These are phyloP conservation scores for Chrysoporthe deuterocubensis DNA, from an alignment of 2,329 filamentous ascomycete species.

Conservation along the genomic window DNA sequence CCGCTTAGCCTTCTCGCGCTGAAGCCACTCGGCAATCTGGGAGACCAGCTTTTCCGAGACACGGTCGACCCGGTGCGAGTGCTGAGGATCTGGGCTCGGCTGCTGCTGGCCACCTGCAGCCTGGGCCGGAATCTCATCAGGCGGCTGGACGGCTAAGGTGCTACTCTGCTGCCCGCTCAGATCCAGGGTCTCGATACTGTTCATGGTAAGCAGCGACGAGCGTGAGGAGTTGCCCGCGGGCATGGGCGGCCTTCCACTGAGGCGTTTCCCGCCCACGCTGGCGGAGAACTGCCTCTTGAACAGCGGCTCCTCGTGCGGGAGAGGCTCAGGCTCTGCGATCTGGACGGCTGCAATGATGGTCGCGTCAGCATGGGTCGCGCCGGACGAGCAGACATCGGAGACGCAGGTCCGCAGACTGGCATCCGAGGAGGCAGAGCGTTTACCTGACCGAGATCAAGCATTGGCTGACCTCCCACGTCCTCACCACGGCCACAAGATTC, in stretches of 20 bases:
- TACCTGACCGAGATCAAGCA: conserved; percentile 2
- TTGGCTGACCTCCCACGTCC: conserved; percentile 2
- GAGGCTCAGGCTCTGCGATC: conserved; percentile 58
- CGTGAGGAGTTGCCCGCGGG: conserved; percentile 46
- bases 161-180: conserved; percentile 33
- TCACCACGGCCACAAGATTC: conserved; percentile 4
- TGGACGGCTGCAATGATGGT: conserved; percentile 52
- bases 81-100: conserved; percentile 35
- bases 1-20: conserved; percentile 75
- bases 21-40: conserved; percentile 82
- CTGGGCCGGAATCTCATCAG: conserved; percentile 33
- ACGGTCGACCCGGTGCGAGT: conserved; percentile 39
- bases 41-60: conserved; percentile 64
- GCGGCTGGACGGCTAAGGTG: conserved; percentile 34
- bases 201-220: conserved; percentile 48
- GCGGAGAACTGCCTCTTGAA: conserved; percentile 51
- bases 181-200: conserved; percentile 38
- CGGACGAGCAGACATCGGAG: neutral
- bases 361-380: conserved; percentile 26
- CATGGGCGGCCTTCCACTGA: conserved; percentile 48
- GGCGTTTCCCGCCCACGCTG: conserved; percentile 44
- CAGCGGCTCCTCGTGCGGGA: conserved; percentile 42
- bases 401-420: neutral
- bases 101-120: neutral
- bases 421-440: neutral